These are phyloP conservation scores for Paradendryphiella salina DNA, from an alignment of 2,329 filamentous ascomycete genomes.

Conservation along the genomic window DNA sequence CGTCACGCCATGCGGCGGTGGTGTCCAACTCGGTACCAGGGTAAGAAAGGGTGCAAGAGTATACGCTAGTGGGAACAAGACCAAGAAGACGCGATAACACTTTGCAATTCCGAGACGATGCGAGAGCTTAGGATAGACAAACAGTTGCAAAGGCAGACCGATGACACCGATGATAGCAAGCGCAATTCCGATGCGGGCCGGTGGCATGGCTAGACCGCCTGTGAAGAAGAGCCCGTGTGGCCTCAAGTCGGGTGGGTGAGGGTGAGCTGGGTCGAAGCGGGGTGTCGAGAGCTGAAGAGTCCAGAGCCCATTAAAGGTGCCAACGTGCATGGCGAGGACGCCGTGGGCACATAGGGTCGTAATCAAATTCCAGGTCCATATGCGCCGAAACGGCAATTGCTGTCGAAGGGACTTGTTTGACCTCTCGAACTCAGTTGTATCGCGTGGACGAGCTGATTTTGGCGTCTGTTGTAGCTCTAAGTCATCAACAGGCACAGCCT, in stretches of 20 bases:
- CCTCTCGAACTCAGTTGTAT: conserved; percentile 15
- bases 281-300: conserved; percentile 56
- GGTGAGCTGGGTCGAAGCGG: conserved; percentile 46
- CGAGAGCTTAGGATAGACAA: conserved; percentile 51
- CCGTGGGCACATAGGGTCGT: conserved; percentile 51
- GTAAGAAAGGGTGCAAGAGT: conserved; percentile 51
- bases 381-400: conserved; percentile 52
- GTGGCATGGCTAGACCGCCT: conserved; percentile 54
- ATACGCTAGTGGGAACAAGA: conserved; percentile 53
- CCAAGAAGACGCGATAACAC: conserved; percentile 49
- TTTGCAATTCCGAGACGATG: conserved; percentile 49
- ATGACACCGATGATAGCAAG: conserved; percentile 54
- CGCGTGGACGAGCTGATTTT: conserved; percentile 19
- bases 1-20: conserved; percentile 47
- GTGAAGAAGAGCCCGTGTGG: conserved; percentile 53
- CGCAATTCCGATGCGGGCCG: conserved; percentile 53
- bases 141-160: conserved; percentile 52
- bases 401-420: conserved; percentile 17
- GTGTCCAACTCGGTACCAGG: conserved; percentile 46
- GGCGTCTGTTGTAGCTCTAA: conserved; percentile 40
- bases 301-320: conserved; percentile 55
- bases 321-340: conserved; percentile 53
- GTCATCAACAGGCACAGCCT: conserved; percentile 35
- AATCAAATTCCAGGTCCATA: conserved; percentile 54
- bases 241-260: conserved; percentile 36